Evolutionary conservation across 805 yeast genomes (phyloP).

Genomic region (Saccharomycopsis lassenensis): DNA sequence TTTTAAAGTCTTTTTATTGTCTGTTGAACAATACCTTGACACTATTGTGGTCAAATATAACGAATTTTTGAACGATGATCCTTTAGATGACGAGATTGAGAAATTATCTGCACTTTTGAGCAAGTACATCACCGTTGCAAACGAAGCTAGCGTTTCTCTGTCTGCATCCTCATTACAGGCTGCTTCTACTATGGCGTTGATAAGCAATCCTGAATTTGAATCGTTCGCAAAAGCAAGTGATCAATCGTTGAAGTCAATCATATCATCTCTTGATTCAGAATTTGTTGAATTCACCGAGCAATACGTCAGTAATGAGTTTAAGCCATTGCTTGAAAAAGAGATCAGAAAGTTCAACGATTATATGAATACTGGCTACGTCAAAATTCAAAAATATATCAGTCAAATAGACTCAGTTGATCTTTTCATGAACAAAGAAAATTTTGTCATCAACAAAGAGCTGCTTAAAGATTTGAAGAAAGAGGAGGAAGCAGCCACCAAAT

Average conservation of each 20-base stretch:
- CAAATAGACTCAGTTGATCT: slow-evolving; percentile 29
- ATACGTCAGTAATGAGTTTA: slow-evolving; percentile 10
- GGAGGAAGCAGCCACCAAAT: slow-evolving; percentile 26
- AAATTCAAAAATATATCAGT: slow-evolving; percentile 26
- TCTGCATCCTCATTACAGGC: too few relatives aligned
- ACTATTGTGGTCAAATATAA: slow-evolving; percentile 5
- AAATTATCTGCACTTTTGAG: slow-evolving; percentile 12
- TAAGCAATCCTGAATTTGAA: too few relatives aligned
- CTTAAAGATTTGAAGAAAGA: slow-evolving; percentile 19
- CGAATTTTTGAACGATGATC: slow-evolving; percentile 16
- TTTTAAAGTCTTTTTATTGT: slow-evolving; percentile 1
- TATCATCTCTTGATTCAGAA: slow-evolving; percentile 13
- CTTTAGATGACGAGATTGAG: slow-evolving; percentile 16
- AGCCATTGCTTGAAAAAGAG: slow-evolving; percentile 7
- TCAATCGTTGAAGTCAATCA: too few relatives aligned
- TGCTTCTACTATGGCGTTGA: neutral
- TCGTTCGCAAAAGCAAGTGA: too few relatives aligned
- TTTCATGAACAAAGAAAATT: slow-evolving; percentile 13
- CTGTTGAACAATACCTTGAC: neutral
- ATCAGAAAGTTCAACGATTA: slow-evolving; percentile 10
- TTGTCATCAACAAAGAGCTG: slow-evolving; percentile 12
- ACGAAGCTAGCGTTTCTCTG: neutral
- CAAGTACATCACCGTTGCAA: slow-evolving; percentile 4
- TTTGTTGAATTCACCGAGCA: slow-evolving; percentile 6
- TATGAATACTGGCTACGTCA: slow-evolving; percentile 20